phyloP scores from a whole-genome alignment of 148 eudicot species.

The Suaeda aralocaspica region DNA sequence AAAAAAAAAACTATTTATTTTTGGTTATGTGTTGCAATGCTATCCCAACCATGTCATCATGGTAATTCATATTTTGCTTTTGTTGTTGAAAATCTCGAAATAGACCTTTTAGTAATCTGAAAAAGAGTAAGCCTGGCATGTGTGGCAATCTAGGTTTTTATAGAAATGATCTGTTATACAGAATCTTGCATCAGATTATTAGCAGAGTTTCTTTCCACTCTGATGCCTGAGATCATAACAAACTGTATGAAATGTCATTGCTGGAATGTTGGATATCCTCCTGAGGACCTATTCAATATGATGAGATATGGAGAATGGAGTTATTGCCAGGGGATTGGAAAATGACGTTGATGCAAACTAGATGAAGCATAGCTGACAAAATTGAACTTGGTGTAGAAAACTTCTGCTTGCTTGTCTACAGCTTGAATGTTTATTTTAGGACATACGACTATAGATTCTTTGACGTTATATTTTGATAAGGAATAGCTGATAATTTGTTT shows the following conservation, averaged over 20 bases:
- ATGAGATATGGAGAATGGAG: no score
- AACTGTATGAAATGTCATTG: not conserved
- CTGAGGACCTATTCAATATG: not conserved
- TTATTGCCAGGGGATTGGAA: not conserved
- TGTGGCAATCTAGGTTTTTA: not conserved
- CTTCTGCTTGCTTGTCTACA: not conserved
- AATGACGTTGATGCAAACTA: not conserved
- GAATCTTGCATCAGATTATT: not conserved
- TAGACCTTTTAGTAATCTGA: no score
- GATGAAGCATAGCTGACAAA: constrained; percentile 1
- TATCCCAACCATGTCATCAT: no score
- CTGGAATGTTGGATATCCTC: not conserved
- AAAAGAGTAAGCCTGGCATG: not conserved
- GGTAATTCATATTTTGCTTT: no score
- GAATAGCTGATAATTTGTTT: not conserved
- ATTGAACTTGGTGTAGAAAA: not conserved
- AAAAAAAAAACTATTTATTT: no score
- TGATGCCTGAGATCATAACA: not conserved
- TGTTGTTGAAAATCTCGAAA: no score
- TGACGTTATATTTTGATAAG: not conserved
- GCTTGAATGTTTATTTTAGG: not conserved
- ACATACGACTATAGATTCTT: not conserved
- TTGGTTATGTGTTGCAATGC: no score
- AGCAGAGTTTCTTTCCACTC: not conserved
- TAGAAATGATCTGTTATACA: not conserved